Evolutionary conservation across 306 rosid species (phyloP).

Genomic region (Vigna unguiculata): DNA sequence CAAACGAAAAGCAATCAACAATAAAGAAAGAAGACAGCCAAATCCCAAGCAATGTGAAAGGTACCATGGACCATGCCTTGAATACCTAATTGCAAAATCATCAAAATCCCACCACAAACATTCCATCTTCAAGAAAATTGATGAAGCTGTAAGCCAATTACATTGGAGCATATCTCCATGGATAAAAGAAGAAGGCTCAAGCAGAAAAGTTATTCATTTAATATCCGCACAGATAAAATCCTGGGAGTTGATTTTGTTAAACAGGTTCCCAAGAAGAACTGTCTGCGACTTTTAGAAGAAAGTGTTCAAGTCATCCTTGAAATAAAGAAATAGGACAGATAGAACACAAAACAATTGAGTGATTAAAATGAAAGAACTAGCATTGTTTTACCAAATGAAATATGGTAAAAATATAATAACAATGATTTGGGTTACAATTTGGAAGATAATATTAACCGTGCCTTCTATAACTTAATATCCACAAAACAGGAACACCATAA

Average conservation of each 20-base stretch:
- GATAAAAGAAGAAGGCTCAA: constrained; percentile 70
- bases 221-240: constrained; percentile 85
- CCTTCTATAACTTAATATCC: background rate
- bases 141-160: constrained; percentile 61
- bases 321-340: background rate
- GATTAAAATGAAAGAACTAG: background rate
- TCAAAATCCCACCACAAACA: background rate
- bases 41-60: background rate
- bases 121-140: background rate
- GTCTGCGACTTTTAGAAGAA: constrained; percentile 45
- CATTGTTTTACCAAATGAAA: background rate
- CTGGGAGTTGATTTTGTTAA: constrained; percentile 46
- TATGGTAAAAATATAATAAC: background rate
- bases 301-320: background rate
- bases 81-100: background rate
- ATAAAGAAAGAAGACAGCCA: too few species aligned
- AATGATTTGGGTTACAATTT: background rate
- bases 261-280: constrained; percentile 73
- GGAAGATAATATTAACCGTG: background rate
- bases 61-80: background rate
- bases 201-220: constrained; percentile 72
- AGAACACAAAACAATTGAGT: background rate
- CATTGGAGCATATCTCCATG: constrained; percentile 86
- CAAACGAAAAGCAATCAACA: background rate
- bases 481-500: background rate